phyloP scores from a whole-genome alignment of 2,329 filamentous ascomycete species.

The Drechslerella coelobrocha region DNA sequence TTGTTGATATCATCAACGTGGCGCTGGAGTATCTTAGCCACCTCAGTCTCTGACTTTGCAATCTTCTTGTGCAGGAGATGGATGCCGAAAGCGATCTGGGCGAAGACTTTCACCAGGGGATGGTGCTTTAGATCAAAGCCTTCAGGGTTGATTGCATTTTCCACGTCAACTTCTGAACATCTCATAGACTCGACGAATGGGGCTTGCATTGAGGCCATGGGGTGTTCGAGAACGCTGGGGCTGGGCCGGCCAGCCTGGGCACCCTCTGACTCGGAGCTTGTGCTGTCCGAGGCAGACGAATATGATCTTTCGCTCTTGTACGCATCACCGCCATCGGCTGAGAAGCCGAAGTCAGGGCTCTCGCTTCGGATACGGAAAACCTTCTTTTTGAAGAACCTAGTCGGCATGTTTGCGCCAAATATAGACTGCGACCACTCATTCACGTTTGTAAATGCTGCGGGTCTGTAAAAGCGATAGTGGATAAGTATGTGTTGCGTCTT shows the following conservation, averaged over 20 bases:
- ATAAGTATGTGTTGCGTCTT: neutral
- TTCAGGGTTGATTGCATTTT: constrained; percentile 77
- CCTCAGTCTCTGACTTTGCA: constrained; percentile 86
- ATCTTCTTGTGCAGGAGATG: constrained; percentile 83
- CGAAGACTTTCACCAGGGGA: constrained; percentile 85
- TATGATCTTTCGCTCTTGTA: constrained; percentile 43
- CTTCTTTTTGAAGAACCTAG: constrained; percentile 45
- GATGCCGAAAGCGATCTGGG: constrained; percentile 92
- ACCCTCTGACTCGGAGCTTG: constrained; percentile 35
- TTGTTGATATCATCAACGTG: constrained; percentile 95
- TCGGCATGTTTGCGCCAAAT: constrained; percentile 34
- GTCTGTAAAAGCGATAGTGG: neutral
- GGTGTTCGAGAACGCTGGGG: constrained; percentile 65
- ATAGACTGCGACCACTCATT: constrained; percentile 21
- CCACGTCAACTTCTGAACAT: constrained; percentile 70
- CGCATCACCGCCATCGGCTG: constrained; percentile 23
- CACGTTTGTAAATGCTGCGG: neutral
- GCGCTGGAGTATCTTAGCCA: constrained; percentile 84
- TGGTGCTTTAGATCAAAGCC: constrained; percentile 79
- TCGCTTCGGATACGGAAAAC: constrained; percentile 39
- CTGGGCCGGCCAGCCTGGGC: neutral
- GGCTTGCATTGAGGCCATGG: constrained; percentile 76
- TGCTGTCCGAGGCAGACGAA: constrained; percentile 47
- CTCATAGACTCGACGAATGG: constrained; percentile 80
- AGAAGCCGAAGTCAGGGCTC: constrained; percentile 42